A percentile compares a stretch with the other conserved stretches of the same genome.
Conservation (phyloP, 2,329 filamentous ascomycete genomes). For the Calonectria ilicicola region DNA sequence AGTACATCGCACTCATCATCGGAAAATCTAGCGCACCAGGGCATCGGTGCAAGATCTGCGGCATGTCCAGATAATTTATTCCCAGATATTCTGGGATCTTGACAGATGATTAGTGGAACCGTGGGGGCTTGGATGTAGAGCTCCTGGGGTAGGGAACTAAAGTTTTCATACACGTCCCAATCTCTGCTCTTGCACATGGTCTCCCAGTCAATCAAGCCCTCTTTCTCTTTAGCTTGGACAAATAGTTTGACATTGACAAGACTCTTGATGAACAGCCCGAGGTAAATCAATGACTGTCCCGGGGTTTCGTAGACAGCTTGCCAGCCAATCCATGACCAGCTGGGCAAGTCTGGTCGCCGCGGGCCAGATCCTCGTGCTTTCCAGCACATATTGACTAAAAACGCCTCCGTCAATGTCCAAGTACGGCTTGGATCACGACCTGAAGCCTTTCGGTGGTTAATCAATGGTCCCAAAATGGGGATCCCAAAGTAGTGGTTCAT, state of each 20-base stretch:
- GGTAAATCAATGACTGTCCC: background rate
- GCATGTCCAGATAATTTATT: background rate
- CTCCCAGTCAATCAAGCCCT: background rate
- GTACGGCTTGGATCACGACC: slow-evolving; percentile 11
- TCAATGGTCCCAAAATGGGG: slow-evolving; percentile 16
- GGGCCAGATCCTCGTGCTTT: background rate
- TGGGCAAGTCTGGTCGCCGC: slow-evolving; percentile 11
- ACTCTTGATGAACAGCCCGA: background rate
- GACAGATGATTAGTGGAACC: background rate
- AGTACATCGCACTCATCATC: slow-evolving; percentile 16
- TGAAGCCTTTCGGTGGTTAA: slow-evolving; percentile 13
- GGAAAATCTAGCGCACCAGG: slow-evolving; percentile 11
- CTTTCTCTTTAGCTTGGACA: background rate
- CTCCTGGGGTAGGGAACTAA: slow-evolving; percentile 10
- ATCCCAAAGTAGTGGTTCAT: slow-evolving; percentile 27
- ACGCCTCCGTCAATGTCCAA: slow-evolving; percentile 20
- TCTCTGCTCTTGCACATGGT: background rate
- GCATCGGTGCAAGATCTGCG: background rate
- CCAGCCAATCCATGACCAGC: slow-evolving; percentile 28
- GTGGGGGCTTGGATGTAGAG: slow-evolving; percentile 10
- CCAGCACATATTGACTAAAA: slow-evolving; percentile 19
- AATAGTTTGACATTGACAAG: background rate
- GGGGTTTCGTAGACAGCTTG: slow-evolving; percentile 10
- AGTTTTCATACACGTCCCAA: background rate
- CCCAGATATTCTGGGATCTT: background rate